These are phyloP conservation scores for Erucastrum elatum DNA, from an alignment of 345 rosid species.

Conservation along the genomic window DNA sequence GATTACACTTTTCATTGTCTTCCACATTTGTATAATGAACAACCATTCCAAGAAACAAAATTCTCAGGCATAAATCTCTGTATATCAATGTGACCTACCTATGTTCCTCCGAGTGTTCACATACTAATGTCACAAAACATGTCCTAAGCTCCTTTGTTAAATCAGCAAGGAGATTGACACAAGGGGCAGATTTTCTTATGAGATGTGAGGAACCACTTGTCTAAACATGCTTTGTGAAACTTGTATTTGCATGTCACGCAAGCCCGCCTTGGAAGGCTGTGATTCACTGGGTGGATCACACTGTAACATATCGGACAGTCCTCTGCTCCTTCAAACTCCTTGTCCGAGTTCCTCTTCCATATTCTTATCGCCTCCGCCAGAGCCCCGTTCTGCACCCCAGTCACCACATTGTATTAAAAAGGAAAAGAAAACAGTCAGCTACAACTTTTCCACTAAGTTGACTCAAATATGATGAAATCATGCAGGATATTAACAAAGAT, in stretches of 20 bases:
- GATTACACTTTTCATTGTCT: too few species aligned
- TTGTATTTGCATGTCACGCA: conserved; percentile 96
- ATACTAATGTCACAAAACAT: conserved; percentile 10
- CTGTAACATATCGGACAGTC: conserved; percentile 99
- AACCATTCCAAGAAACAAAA: neutral
- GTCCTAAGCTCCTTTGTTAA: neutral
- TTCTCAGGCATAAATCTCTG: neutral
- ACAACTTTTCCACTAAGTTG: neutral
- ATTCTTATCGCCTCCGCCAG: conserved; percentile 84
- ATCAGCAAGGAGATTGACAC: conserved; percentile 87
- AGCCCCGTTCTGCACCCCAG: conserved; percentile 79
- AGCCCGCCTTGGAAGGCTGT: conserved; percentile 89
- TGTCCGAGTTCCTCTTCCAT: conserved; percentile 93
- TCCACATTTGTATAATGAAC: neutral
- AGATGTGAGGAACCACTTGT: conserved; percentile 95
- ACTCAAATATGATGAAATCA: neutral
- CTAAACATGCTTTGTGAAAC: conserved; percentile 86
- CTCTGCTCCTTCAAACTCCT: conserved; percentile 93
- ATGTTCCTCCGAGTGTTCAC: neutral
- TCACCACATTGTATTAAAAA: conserved; percentile 24
- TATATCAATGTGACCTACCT: conserved; percentile 6
- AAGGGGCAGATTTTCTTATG: conserved; percentile 87
- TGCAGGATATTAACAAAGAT: conserved; percentile 26
- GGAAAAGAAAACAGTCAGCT: neutral
- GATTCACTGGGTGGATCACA: conserved; percentile 87